Evolutionary conservation across 352 stramenopile species (phyloP).

Genomic region (Lagenidium giganteum): DNA sequence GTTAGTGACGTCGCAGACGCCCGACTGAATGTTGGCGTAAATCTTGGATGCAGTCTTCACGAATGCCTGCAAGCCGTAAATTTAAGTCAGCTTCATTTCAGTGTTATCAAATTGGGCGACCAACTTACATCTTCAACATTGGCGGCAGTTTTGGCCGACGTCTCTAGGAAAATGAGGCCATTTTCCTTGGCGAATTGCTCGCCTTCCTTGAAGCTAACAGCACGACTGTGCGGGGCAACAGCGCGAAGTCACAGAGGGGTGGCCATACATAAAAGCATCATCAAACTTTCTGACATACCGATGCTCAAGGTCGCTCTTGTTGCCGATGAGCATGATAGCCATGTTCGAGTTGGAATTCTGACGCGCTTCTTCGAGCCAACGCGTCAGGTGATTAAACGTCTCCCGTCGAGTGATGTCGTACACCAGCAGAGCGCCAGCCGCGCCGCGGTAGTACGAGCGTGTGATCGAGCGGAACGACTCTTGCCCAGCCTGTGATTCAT

Average conservation of each 20-base stretch:
- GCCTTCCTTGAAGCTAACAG: slow-evolving; percentile 96
- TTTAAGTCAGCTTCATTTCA: too few species aligned
- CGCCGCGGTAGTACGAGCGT: slow-evolving; percentile 97
- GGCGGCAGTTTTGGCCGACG: slow-evolving; percentile 96
- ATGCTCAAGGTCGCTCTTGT: slow-evolving; percentile 97
- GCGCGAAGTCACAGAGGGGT: too few species aligned
- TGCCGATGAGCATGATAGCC: slow-evolving; percentile 98
- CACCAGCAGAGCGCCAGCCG: slow-evolving; percentile 94
- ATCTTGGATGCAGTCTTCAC: slow-evolving; percentile 94
- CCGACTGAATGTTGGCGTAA: slow-evolving; percentile 92
- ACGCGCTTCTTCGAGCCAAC: slow-evolving; percentile 97
- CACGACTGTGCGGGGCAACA: slow-evolving; percentile 50
- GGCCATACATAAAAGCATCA: background rate
- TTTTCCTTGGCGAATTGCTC: slow-evolving; percentile 98
- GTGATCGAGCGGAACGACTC: slow-evolving; percentile 99
- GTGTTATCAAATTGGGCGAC: background rate
- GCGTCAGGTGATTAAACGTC: slow-evolving; percentile 97
- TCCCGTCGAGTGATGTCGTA: slow-evolving; percentile 98
- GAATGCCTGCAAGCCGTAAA: slow-evolving; percentile 87
- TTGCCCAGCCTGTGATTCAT: slow-evolving; percentile 92
- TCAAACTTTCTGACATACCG: too few species aligned
- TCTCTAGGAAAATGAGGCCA: slow-evolving; percentile 98
- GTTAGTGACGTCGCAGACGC: slow-evolving; percentile 92
- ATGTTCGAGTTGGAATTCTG: slow-evolving; percentile 98
- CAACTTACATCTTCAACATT: slow-evolving; percentile 97